Base-by-base conservation (phyloP, 2,329 filamentous ascomycete species). In the Emmonsiellopsis sp. region DNA sequence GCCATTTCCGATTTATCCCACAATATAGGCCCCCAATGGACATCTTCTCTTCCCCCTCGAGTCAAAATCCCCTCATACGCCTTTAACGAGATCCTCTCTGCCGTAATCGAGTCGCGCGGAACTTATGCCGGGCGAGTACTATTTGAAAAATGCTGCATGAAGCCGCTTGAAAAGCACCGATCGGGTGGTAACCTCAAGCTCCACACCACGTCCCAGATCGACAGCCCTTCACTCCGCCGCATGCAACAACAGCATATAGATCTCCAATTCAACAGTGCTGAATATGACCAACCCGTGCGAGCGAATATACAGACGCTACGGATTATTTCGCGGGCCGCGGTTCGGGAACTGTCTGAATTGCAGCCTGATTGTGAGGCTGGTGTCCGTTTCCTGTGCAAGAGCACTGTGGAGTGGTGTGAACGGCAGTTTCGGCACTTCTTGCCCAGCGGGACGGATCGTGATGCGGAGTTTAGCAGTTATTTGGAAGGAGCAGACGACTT, bases 31-130 rank as follows among this genome's bases (percentile, higher is more conserved):
- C 53, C 59, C 46, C 43, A 50, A 31, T 58, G 57, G 56, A 56
- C 56, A 17, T 42, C 48, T 17, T 43, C 53, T 14, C 53, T 53
- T 11, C 61, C 53, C 34, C 57, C 58, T 27, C 40, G 64, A 34
- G 60, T 61, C 14, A 60, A 62, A 52, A 61, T 74, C 32, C 63
- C 69, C 10, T 60, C 70, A 0, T 61, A 63, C 2, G 65, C 75
- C 5, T 82, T 83, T 69, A 77, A 81, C 56, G 60, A 62, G 14
- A 56, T 82, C 6, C 74, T 86, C 6, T 69, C 74, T 43, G 79
- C 77, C n/a, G 69, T 83, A 7, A 74, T 79, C 2, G 71, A 76
- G 32, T 68, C 68, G 0, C 72, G 75, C 46, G 77, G 76, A 52
- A 76, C 73, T 53, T 53, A 57, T 8, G 69, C 69, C 36, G 83